Base-by-base conservation (phyloP, 768 basidiomycete genomes). In the Mycena sanguinolenta region DNA sequence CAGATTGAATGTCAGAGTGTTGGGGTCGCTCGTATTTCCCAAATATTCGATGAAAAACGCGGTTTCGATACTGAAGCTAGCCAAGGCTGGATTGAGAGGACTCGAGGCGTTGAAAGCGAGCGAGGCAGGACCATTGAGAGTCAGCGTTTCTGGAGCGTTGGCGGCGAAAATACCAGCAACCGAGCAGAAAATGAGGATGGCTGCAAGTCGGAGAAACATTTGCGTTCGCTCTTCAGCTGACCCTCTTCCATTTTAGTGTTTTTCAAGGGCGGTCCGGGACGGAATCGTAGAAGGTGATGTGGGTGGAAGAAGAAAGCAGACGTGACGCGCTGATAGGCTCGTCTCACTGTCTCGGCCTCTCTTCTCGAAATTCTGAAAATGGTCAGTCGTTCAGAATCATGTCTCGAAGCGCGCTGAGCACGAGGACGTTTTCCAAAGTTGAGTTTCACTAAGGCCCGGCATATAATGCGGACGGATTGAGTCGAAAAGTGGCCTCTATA, bases 21-120 rank as follows among this genome's bases (percentile, higher is more conserved):
- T 88, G 1, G 86, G 86, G 60, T 75, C 68, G 27, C 83, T 79
- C 10, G 71, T 72, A 69, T 88, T 88, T 10, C 87, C 88, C 14
- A 87, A 73, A 69, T 83, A 88, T 65, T 83, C 83, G 60, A 86
- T 85, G 65, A 88, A 87, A 71, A 85, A 88, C 1, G 86, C 87
- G 0, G 85, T 88, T 77, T 89, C 87, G 58, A 89, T 84, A 70
- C 86, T 88, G 77, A 88, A 88, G 65, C 86, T 87, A 28, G 82
- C 86, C 28, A 89, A 77, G 13, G 85, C 78, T 1, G 84, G 86
- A 62, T 85, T 76, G 4, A 88, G 77, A 12, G 75, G 69, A 19
- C 83, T 80, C 5, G 87, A 88, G 0, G 86, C 86, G 65, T 83
- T 82, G 6, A 61, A 61, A 8, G 87, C 86, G 27, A 87, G 81